A percentile compares a stretch with the other conserved stretches of the same genome.
These are phyloP conservation scores for Fragilaria crotonensis DNA, from an alignment of 108 stramenopile species.

Conservation along the genomic window DNA sequence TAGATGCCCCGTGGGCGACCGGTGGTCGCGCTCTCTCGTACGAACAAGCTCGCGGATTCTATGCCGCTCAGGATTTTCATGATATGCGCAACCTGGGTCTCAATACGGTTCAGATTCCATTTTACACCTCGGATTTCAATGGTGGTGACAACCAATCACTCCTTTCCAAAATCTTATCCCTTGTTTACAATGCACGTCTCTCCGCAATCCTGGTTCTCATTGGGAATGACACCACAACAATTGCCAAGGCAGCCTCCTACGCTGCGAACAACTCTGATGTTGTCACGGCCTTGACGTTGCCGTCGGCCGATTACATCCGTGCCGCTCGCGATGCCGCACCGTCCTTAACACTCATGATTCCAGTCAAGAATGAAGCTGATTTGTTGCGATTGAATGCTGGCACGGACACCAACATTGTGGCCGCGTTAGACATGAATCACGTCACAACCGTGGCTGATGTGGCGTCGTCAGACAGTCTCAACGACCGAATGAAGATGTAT, in stretches of 20 bases:
- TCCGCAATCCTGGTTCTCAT: slow-evolving; percentile 34
- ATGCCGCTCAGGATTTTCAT: slow-evolving; percentile 41
- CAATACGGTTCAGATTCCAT: slow-evolving; percentile 64
- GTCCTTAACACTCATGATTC: slow-evolving; percentile 31
- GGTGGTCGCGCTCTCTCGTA: slow-evolving; percentile 31
- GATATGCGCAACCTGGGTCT: slow-evolving; percentile 53
- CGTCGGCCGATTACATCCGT: slow-evolving; percentile 14
- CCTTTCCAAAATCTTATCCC: neutral
- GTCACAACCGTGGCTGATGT: slow-evolving; percentile 43
- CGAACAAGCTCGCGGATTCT: slow-evolving; percentile 34
- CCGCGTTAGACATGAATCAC: slow-evolving; percentile 36
- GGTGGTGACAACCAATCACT: neutral
- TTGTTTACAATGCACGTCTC: slow-evolving; percentile 23
- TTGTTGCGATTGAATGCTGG: slow-evolving; percentile 16
- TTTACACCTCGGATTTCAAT: slow-evolving; percentile 36
- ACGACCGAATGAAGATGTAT: slow-evolving; percentile 69
- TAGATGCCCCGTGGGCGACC: slow-evolving; percentile 40
- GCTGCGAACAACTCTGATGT: slow-evolving; percentile 8
- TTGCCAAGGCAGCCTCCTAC: slow-evolving; percentile 36
- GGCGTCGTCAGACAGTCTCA: slow-evolving; percentile 42
- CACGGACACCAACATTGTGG: slow-evolving; percentile 31
- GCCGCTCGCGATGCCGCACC: slow-evolving; percentile 25
- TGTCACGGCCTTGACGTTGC: slow-evolving; percentile 43
- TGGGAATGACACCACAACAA: slow-evolving; percentile 26
- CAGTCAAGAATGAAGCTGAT: slow-evolving; percentile 34